A percentile compares a stretch with the other conserved stretches of the same genome.
Conservation (phyloP, 495 filamentous ascomycete species). For the Neurospora cerealis region DNA sequence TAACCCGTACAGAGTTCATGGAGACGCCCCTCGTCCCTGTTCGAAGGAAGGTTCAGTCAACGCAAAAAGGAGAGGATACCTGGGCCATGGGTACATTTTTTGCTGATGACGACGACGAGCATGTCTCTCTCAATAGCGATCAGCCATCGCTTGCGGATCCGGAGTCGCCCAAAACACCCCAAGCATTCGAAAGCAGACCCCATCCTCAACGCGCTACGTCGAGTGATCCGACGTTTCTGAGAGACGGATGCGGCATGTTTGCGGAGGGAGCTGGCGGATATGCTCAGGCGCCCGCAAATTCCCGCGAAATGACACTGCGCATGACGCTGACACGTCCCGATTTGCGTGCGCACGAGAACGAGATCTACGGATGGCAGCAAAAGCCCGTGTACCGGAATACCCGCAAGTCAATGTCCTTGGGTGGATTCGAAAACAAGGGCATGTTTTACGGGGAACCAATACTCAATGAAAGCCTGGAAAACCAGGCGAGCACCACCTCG, state of each 20-base stretch:
- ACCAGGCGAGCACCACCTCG: slow-evolving; percentile 2
- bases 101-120: slow-evolving; percentile 39
- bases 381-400: slow-evolving; percentile 25
- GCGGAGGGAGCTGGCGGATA: slow-evolving; percentile 26
- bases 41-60: slow-evolving; percentile 7
- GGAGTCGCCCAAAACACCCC: slow-evolving; percentile 45
- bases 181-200: slow-evolving; percentile 27
- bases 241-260: slow-evolving; percentile 18
- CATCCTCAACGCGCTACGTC: slow-evolving; percentile 24
- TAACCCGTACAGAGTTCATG: background rate
- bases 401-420: slow-evolving; percentile 5
- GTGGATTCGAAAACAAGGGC: slow-evolving; percentile 6
- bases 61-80: slow-evolving; percentile 21
- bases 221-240: slow-evolving; percentile 2
- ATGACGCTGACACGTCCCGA: slow-evolving; percentile 92
- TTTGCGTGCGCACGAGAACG: slow-evolving; percentile 57
- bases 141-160: slow-evolving; percentile 40
- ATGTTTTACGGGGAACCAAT: slow-evolving; percentile 6
- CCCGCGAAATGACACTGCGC: slow-evolving; percentile 84
- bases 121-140: slow-evolving; percentile 38
- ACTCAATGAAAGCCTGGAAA: slow-evolving; percentile 24
- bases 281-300: slow-evolving; percentile 46
- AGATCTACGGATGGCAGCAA: slow-evolving; percentile 47
- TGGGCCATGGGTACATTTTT: slow-evolving; percentile 38
- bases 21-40: slow-evolving; percentile 7